Base-by-base conservation (phyloP, 306 rosid species). In the Neltuma alba region DNA sequence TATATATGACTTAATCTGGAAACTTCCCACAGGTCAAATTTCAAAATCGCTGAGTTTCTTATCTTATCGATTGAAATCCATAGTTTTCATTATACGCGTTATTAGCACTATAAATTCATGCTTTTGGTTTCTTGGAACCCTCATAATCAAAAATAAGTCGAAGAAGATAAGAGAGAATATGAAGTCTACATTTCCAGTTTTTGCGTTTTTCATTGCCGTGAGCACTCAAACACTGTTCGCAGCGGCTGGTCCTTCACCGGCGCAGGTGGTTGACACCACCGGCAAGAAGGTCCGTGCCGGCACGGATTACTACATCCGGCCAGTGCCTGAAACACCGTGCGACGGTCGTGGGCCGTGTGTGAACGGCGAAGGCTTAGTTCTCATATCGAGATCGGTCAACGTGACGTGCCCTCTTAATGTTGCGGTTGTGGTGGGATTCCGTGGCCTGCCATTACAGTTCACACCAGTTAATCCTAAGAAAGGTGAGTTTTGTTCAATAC, bases 331-430 rank as follows among this genome's bases (percentile, higher is more conserved):
- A 9, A 81, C 58, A 16, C 83, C 85, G 0, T 87, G 91, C 2
- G 75, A 81, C 0, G 85, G 88, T 0, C 80, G 36, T 1, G 88
- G 85, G 12, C 88, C 85, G 0, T 85, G 88, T 20, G 88, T 85
- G 12, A 79, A 78, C 27, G 95, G 91, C 0, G 88, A 89, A 25
- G 93, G 90, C 1, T 79, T 89, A 20, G 84, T 85, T 9, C 91
- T 84, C 0, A 2, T 85, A 37, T 83, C 86, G 36, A 61, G 81
- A 47, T 66, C 86, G 9, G 41, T 77, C 23, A 82, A 79, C 66
- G 60, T 61, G 44, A 79, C 78, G 1, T 87, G 93, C 54, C 89
- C 93, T 0, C 87, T 87, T 4, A 87, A 83, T 54, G 91, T 89
- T n/a, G 85, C 23, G 4, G 85, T 81, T 27, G 93, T 91, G 30